Percentiles rank a stretch among this genome's conserved stretches.
phyloP scores from a whole-genome alignment of 2,329 filamentous ascomycete genomes.

The Ophiocordyceps camponoti-leonardi region DNA sequence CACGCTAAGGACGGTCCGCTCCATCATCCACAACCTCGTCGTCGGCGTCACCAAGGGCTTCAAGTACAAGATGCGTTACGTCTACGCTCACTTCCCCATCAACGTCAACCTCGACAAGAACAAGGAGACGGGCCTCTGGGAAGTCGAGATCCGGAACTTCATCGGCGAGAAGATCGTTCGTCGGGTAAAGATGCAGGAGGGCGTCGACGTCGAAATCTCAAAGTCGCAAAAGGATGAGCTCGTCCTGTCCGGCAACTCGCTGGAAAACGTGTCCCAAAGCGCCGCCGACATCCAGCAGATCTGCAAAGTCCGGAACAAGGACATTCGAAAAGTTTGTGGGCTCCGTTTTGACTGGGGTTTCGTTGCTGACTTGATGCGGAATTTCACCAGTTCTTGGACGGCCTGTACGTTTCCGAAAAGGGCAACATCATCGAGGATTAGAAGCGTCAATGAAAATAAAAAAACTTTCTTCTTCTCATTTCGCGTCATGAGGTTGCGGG shows the following conservation, averaged over 20 bases:
- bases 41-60: constrained; percentile 96
- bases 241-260: constrained; percentile 77
- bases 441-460: constrained; percentile 25
- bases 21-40: constrained; percentile 97
- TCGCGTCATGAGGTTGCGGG: constrained; percentile 33
- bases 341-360: not conserved
- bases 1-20: constrained; percentile 93
- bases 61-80: constrained; percentile 99
- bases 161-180: constrained; percentile 99
- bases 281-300: constrained; percentile 99
- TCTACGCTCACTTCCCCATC: constrained; percentile 99
- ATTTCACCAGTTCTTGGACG: constrained; percentile 99
- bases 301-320: constrained; percentile 99
- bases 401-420: constrained; percentile 98
- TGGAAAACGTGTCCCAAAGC: constrained; percentile 94
- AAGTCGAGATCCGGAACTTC: constrained; percentile 99
- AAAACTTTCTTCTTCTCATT: constrained; percentile 38
- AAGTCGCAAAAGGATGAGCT: constrained; percentile 97
- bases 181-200: constrained; percentile 71
- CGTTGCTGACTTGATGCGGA: too few species aligned
- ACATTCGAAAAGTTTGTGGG: constrained; percentile 85
- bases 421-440: constrained; percentile 74
- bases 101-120: constrained; percentile 99
- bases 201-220: constrained; percentile 81
- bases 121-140: constrained; percentile 67